Percentiles rank a stretch among this genome's conserved stretches.
Evolutionary conservation across 2,329 filamentous ascomycete species (phyloP).

Genomic region (Aspergillus japonicus): DNA sequence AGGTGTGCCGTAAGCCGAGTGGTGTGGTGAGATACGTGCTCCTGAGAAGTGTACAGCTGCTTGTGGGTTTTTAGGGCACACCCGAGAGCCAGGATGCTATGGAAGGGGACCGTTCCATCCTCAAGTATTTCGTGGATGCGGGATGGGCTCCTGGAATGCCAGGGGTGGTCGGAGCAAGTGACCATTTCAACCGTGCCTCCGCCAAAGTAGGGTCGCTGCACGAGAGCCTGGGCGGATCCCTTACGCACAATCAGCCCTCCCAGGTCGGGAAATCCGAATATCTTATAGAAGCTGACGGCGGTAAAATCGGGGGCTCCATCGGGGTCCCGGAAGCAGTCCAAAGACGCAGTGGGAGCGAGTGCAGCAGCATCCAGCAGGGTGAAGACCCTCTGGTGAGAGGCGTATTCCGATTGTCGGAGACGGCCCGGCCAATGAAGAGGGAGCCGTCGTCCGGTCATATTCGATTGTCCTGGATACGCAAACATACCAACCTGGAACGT

Average conservation of each 20-base stretch:
- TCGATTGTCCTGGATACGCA: slow-evolving; percentile 18
- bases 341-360: slow-evolving; percentile 12
- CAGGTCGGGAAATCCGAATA: slow-evolving; percentile 17
- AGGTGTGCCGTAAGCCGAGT: slow-evolving; percentile 3
- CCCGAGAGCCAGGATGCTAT: slow-evolving; percentile 13
- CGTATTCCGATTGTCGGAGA: slow-evolving; percentile 6
- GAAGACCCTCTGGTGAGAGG: slow-evolving; percentile 6
- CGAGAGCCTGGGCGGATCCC: slow-evolving; percentile 3
- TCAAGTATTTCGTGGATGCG: slow-evolving; percentile 12
- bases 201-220: slow-evolving; percentile 16
- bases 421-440: slow-evolving; percentile 12
- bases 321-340: slow-evolving; percentile 9
- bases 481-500: slow-evolving; percentile 11
- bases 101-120: slow-evolving; percentile 16
- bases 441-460: slow-evolving; percentile 16
- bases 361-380: slow-evolving; percentile 16
- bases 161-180: slow-evolving; percentile 5
- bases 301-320: slow-evolving; percentile 15
- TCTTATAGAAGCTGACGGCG: slow-evolving; percentile 17
- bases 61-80: slow-evolving; percentile 12
- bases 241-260: slow-evolving; percentile 17
- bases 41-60: slow-evolving; percentile 8
- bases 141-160: slow-evolving; percentile 14
- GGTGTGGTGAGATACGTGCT: slow-evolving; percentile 10
- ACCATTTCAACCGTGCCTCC: slow-evolving; percentile 20